Conservation (phyloP, 495 filamentous ascomycete species). For the Tuber calosporum region DNA sequence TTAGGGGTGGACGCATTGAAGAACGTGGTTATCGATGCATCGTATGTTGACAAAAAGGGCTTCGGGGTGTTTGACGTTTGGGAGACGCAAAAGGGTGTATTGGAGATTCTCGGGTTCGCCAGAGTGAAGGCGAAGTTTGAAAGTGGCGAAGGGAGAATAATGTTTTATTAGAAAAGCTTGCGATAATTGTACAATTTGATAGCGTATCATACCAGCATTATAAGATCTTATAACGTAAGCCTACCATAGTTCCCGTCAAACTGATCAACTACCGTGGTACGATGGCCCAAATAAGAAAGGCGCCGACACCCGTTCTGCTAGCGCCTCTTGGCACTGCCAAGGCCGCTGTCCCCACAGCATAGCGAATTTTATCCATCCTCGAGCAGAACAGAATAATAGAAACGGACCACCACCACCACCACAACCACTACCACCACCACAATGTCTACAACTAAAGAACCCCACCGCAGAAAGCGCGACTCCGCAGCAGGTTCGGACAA, state of each 20-base stretch:
- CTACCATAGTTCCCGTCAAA: not conserved
- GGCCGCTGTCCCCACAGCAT: not conserved
- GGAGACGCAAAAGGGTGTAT: conserved; percentile 56
- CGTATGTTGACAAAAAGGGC: conserved; percentile 86
- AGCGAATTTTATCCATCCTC: not conserved
- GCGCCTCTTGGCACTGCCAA: not conserved
- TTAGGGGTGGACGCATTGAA: conserved; percentile 62
- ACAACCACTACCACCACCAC: not conserved
- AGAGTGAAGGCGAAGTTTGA: conserved; percentile 23
- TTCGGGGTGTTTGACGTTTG: conserved; percentile 86
- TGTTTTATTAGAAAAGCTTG: conserved; percentile 23
- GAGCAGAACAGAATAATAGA: not conserved
- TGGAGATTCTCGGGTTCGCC: conserved; percentile 33
- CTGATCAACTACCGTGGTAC: not conserved
- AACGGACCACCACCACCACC: not conserved
- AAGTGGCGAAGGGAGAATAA: conserved; percentile 15
- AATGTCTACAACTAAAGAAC: conserved; percentile 18
- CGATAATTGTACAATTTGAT: not conserved
- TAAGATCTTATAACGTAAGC: not conserved
- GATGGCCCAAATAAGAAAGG: not conserved
- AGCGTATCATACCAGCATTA: too few species aligned
- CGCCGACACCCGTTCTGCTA: not conserved
- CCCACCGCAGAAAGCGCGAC: conserved; percentile 25
- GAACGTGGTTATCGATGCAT: conserved; percentile 79
- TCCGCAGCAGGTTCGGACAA: conserved; percentile 2